These are phyloP conservation scores for Pleurotus pulmonarius DNA, from an alignment of 768 basidiomycete species.

Conservation along the genomic window DNA sequence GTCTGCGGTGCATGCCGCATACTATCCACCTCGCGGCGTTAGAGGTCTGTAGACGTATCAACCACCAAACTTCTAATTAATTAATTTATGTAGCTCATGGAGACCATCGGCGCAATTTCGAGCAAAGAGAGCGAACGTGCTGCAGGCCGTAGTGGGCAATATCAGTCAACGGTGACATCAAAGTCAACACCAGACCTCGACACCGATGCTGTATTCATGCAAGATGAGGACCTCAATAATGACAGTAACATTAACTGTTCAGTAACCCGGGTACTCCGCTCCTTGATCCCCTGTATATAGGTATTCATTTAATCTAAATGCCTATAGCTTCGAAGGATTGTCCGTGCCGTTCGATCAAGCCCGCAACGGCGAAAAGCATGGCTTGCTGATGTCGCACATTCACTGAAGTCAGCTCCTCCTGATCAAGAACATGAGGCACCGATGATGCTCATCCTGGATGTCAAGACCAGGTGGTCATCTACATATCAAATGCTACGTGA, in stretches of 20 bases:
- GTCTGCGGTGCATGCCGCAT: constrained; percentile 23
- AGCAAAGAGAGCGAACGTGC: constrained; percentile 8
- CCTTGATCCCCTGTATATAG: neutral
- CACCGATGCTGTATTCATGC: constrained; percentile 11
- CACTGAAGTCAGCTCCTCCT: neutral
- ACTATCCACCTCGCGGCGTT: constrained; percentile 21
- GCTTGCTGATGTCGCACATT: neutral
- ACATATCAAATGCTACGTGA: constrained; percentile 26
- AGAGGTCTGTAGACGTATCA: constrained; percentile 16
- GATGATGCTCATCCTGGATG: constrained; percentile 27
- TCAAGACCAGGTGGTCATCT: constrained; percentile 24
- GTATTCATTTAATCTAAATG: neutral
- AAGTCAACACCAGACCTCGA: constrained; percentile 2
- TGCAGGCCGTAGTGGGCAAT: neutral
- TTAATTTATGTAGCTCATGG: constrained; percentile 19
- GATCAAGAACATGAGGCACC: neutral
- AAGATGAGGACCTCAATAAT: constrained; percentile 10
- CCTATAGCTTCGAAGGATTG: constrained; percentile 16
- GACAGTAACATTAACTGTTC: neutral
- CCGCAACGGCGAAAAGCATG: constrained; percentile 12
- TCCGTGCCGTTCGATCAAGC: constrained; percentile 11
- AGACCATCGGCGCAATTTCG: constrained; percentile 19
- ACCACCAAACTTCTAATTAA: neutral
- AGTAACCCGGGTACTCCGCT: neutral
- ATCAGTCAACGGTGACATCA: constrained; percentile 10